Evolutionary conservation across 257 asterid genomes (phyloP), one percentile per base, ranked within the genome.

Genomic region (Thymus quinquecostatus): DNA sequence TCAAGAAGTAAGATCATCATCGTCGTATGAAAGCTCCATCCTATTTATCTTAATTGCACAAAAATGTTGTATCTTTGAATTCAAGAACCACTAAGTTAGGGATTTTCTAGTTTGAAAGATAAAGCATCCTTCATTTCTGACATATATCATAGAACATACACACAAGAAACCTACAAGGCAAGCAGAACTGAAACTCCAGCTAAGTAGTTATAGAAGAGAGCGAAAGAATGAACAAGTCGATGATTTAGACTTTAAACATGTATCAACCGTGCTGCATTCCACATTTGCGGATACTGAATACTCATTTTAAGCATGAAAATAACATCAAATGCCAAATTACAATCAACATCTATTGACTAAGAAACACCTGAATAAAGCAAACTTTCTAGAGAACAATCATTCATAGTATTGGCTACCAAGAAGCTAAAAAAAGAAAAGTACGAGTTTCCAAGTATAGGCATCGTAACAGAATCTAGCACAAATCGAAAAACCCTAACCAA

Each of bases 401-500:
- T 3, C 5, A 36, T 36, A 36, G 40, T 36, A 36, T 36, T 36
- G 40, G 40, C 40, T 21, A 21, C 21, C 21, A 21, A 21, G 21
- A 21, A 21, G 21, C 21, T 21, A 21, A 21, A 21, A 21, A 21
- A 21, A 21, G 21, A 21, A 21, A 21, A 21, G 21, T 21, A 21
- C 21, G 21, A 21, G 21, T 21, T 21, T 21, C 21, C 21, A 21
- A 43, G 41, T 8, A 36, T n/a, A n/a, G 14, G 29, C 41, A 12
- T 21, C 21, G 21, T 21, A 21, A 21, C 21, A 21, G 21, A 21
- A 21, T 21, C 21, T 21, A 21, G 21, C 21, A 32, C 32, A 44
- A 36, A 21, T 21, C 28, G 3, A 47, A 63, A 28, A 71, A 65
- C 47, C 77, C 72, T 74, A 66, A 38, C 64, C 27, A 7, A 33